phyloP scores from a whole-genome alignment of 208 protist species.

The Acanthamoeba healyi region DNA sequence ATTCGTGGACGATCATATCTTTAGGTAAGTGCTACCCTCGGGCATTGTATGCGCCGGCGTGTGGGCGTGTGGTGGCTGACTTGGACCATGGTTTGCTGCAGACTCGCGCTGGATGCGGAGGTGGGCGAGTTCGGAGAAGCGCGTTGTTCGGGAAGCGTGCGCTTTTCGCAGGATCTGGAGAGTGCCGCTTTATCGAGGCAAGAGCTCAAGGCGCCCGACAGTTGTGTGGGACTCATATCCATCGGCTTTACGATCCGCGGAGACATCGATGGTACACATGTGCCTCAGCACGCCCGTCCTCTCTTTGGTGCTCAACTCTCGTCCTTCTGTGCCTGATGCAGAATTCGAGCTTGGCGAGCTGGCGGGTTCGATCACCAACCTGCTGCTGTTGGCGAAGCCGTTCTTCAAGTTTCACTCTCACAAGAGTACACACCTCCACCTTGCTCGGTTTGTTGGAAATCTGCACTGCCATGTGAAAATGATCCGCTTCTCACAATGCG shows the following conservation, averaged over 20 bases:
- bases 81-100: not conserved
- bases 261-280: conserved; percentile 13
- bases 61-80: not conserved
- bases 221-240: conserved; percentile 17
- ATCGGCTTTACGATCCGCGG: conserved; percentile 6
- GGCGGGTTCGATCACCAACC: conserved; percentile 21
- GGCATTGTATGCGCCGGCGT: no score
- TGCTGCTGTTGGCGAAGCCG: conserved; percentile 27
- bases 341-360: conserved; percentile 66
- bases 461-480: no score
- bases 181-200: not conserved
- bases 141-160: not conserved
- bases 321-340: not conserved
- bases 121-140: conserved; percentile 57
- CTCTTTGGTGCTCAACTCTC: not conserved
- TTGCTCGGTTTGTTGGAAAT: no score
- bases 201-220: not conserved
- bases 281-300: not conserved
- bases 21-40: not conserved
- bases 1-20: conserved; percentile 18
- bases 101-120: not conserved
- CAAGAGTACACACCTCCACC: not conserved
- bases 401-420: conserved; percentile 72
- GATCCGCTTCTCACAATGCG: no score
- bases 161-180: not conserved